A percentile compares a stretch with the other conserved stretches of the same genome.
Conservation (phyloP, 768 basidiomycete species). For the Hypholoma sublateritium region DNA sequence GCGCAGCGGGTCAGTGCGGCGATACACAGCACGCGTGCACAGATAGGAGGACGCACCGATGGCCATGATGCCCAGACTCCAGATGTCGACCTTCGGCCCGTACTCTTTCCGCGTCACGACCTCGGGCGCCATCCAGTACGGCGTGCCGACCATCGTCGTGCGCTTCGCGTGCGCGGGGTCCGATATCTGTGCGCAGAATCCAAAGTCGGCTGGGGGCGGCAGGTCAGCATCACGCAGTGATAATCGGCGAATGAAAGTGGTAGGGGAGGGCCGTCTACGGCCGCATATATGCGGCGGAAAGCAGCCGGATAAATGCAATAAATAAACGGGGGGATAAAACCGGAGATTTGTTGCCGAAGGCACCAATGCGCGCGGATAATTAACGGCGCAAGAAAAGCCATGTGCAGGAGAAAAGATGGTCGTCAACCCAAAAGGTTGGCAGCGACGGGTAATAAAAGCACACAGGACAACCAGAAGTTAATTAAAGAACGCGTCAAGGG, state of each 20-base stretch:
- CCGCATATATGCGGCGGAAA: too few relatives aligned
- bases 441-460: not conserved
- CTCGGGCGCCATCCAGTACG: conserved; percentile 99
- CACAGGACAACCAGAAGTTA: not conserved
- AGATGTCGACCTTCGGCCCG: conserved; percentile 97
- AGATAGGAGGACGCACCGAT: conserved; percentile 59
- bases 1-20: conserved; percentile 3
- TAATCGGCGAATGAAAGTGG: not conserved
- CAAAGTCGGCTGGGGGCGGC: conserved; percentile 78
- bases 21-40: not conserved
- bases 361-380: not conserved
- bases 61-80: conserved; percentile 96
- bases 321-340: too few relatives aligned
- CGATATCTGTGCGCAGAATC: conserved; percentile 97
- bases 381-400: not conserved
- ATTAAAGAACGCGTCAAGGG: too few relatives aligned
- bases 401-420: not conserved
- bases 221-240: not conserved
- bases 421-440: not conserved
- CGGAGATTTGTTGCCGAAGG: not conserved
- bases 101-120: conserved; percentile 98
- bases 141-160: conserved; percentile 98
- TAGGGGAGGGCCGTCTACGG: not conserved
- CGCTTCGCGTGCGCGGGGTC: conserved; percentile 88
- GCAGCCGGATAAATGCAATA: too few relatives aligned